Evolutionary conservation across 345 rosid genomes (phyloP).

Genomic region (Alliaria petiolata): DNA sequence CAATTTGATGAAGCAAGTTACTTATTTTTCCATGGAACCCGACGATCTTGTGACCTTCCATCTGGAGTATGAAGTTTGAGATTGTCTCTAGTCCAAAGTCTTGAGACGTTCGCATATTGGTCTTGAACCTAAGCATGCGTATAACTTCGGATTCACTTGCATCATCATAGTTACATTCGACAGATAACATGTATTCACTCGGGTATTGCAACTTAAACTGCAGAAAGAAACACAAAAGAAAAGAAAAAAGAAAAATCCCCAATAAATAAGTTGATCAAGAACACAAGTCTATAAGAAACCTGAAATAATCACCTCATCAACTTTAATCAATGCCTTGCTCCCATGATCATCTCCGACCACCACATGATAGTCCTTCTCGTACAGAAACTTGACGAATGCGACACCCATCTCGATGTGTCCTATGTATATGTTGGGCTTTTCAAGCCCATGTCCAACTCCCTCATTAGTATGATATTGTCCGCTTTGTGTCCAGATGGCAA

Average conservation of each 20-base stretch:
- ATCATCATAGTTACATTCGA: background rate
- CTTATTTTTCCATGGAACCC: slow-evolving; percentile 19
- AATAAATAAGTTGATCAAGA: no score
- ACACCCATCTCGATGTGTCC: background rate
- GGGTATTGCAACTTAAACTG: background rate
- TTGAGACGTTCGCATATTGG: background rate
- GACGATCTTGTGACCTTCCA: background rate
- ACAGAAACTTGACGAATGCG: slow-evolving; percentile 6
- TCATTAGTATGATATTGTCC: no score
- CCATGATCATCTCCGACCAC: slow-evolving; percentile 8
- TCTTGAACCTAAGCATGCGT: slow-evolving; percentile 9
- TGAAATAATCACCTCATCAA: background rate
- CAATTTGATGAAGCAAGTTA: background rate
- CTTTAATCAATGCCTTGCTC: background rate
- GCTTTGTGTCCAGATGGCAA: no score
- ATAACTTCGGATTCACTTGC: background rate
- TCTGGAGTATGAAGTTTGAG: background rate
- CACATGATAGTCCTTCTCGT: background rate
- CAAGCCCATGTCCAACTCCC: no score
- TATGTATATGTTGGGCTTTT: background rate
- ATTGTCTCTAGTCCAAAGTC: background rate
- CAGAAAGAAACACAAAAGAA: background rate
- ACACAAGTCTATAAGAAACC: background rate
- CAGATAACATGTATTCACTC: background rate
- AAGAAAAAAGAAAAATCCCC: no score